phyloP scores from a whole-genome alignment of 768 basidiomycete genomes.

The Mycena capillaripes region DNA sequence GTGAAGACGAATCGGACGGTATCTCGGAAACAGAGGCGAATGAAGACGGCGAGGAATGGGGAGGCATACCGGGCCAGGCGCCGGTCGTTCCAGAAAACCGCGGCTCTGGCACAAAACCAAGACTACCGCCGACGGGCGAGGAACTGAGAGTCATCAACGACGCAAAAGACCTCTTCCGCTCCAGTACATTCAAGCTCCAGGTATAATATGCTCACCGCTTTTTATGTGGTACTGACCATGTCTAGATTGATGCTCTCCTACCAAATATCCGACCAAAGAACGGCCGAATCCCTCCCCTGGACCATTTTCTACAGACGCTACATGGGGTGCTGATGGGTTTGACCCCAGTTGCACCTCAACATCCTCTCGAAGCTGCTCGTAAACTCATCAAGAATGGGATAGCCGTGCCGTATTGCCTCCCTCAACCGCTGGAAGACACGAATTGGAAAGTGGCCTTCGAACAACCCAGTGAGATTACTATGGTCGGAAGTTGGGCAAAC shows the following conservation, averaged over 20 bases:
- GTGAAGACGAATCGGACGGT: constrained; percentile 24
- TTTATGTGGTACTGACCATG: neutral
- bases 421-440: constrained; percentile 80
- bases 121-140: constrained; percentile 74
- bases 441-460: constrained; percentile 93
- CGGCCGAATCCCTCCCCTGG: constrained; percentile 68
- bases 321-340: constrained; percentile 76
- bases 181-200: constrained; percentile 89
- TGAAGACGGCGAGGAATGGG: constrained; percentile 80
- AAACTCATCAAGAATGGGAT: constrained; percentile 66
- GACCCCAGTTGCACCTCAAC: constrained; percentile 67
- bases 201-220: constrained; percentile 50
- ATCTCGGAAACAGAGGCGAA: constrained; percentile 56
- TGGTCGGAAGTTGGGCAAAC: constrained; percentile 92
- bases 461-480: constrained; percentile 78
- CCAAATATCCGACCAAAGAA: constrained; percentile 81
- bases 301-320: constrained; percentile 76
- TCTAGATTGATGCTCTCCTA: constrained; percentile 83
- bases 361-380: constrained; percentile 77
- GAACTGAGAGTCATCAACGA: constrained; percentile 83
- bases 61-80: constrained; percentile 48
- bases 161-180: constrained; percentile 80
- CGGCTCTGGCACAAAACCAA: constrained; percentile 46
- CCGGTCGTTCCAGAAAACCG: neutral
- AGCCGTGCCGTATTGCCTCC: constrained; percentile 77